Percentiles rank a stretch among this genome's conserved stretches.
Conservation (phyloP, 768 basidiomycete species). For the Chalciporus piperatus region DNA sequence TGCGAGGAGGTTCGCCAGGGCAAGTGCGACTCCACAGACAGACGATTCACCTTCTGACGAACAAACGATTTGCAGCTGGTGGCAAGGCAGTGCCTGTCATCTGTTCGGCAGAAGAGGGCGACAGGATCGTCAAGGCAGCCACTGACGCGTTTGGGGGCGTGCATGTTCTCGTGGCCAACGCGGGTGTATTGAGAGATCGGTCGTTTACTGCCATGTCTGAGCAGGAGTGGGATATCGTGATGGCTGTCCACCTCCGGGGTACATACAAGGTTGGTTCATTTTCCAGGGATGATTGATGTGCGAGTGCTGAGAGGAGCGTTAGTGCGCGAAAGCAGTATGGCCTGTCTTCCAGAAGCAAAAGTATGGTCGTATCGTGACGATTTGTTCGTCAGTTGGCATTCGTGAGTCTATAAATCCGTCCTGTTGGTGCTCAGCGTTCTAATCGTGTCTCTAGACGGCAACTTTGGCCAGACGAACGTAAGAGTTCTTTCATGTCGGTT, state of each 20-base stretch:
- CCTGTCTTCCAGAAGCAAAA: constrained; percentile 95
- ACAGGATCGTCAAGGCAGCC: constrained; percentile 82
- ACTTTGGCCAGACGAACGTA: constrained; percentile 93
- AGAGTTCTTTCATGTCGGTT: constrained; percentile 11
- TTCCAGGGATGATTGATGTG: not conserved
- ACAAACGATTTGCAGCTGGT: constrained; percentile 51
- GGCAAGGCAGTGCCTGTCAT: constrained; percentile 84
- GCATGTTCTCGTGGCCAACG: constrained; percentile 88
- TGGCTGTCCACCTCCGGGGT: constrained; percentile 84
- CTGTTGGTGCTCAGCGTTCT: not conserved
- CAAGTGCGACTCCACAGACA: constrained; percentile 27
- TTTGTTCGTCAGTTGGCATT: constrained; percentile 87
- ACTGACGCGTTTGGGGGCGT: constrained; percentile 84
- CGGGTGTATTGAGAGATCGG: constrained; percentile 92
- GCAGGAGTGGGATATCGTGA: constrained; percentile 91
- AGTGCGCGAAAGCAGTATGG: constrained; percentile 96
- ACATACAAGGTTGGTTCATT: constrained; percentile 70
- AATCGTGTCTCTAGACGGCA: constrained; percentile 61
- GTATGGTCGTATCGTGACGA: constrained; percentile 93
- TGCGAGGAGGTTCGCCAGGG: constrained; percentile 85
- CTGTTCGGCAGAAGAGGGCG: constrained; percentile 89
- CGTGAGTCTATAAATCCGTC: constrained; percentile 52
- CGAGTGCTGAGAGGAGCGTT: constrained; percentile 1
- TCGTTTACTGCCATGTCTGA: constrained; percentile 87
- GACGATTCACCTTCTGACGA: not conserved